Base-by-base conservation (phyloP, 208 protist genomes). In the Trichomonas tenax region DNA sequence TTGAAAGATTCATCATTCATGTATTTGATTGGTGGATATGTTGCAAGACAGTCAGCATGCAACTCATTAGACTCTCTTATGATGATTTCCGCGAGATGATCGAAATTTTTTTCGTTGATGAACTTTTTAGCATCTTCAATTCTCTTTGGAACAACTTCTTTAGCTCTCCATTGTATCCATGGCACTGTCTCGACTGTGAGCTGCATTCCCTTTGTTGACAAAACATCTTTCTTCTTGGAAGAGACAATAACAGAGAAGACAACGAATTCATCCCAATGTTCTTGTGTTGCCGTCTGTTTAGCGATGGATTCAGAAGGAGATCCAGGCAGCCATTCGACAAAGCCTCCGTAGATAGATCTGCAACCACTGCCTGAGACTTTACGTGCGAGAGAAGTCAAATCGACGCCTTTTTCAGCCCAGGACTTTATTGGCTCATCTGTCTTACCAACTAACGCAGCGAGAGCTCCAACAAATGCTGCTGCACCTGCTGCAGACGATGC, bases 1-100 rank as follows among this genome's bases (percentile, higher is more conserved):
- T 98, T 97, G 96, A 98, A 98, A 96, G 99, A 99, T 51, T 98
- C 98, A 96, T 99, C 98, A 48, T 99, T 99, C 44, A 99, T 97
- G 98, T 99, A 99, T 97, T 98, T 98, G 90, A 99, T 99, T 81
- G 98, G 98, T n/a, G 99, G 99, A 46, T 98, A 98, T 23, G 99
- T 99, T 93, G 99, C 99, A 41, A 98, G 97, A 97, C 99, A 99
- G 36, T 99, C 98, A 95, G 98, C 98, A 96, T 99, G 99, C 96
- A 99, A 98, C 96, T 99, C 98, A 96, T 99, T 99, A 40, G 98
- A 99, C 96, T 99, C 99, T 95, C 96, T 97, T 98, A 98, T 98
- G 10, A 97, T 98, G 86, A 98, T 96, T 38, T 97, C 96, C 17
- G 98, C 99, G 97, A 99, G 99, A 0, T 93, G 97, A 23, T 98